phyloP scores from a whole-genome alignment of 2,329 filamentous ascomycete species.

The Elsinoe arachidis region DNA sequence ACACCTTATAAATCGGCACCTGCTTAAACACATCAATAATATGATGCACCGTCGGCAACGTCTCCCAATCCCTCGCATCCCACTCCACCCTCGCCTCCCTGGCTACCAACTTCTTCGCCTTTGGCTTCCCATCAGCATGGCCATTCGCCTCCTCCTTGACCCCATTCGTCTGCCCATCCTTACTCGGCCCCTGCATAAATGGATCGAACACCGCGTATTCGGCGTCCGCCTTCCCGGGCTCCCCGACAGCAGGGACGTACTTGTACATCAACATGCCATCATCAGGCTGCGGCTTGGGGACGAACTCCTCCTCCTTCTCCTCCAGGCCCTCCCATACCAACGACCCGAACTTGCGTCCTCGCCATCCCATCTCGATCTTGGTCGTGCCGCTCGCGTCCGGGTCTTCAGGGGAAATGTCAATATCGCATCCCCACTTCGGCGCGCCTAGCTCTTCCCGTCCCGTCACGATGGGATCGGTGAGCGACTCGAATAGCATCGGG shows the following conservation, averaged over 20 bases:
- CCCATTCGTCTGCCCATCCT: slow-evolving; percentile 20
- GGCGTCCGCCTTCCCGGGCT: slow-evolving; percentile 44
- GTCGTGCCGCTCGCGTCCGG: slow-evolving; percentile 14
- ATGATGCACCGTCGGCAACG: slow-evolving; percentile 53
- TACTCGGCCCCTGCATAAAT: slow-evolving; percentile 25
- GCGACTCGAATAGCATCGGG: slow-evolving; percentile 48
- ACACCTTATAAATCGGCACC: slow-evolving; percentile 49
- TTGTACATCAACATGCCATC: slow-evolving; percentile 47
- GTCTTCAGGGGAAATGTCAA: slow-evolving; percentile 18
- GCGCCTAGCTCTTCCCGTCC: slow-evolving; percentile 53
- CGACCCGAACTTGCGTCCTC: slow-evolving; percentile 27
- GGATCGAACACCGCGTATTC: slow-evolving; percentile 44
- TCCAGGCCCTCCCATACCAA: slow-evolving; percentile 24
- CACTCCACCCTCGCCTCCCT: slow-evolving; percentile 40
- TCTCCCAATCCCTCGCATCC: slow-evolving; percentile 44
- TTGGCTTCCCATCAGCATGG: slow-evolving; percentile 1
- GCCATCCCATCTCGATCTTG: slow-evolving; percentile 25
- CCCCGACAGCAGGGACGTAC: slow-evolving; percentile 49
- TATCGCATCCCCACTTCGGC: slow-evolving; percentile 37
- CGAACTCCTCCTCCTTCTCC: slow-evolving; percentile 13
- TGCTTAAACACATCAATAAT: slow-evolving; percentile 45
- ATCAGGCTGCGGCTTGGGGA: slow-evolving; percentile 26
- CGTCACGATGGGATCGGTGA: slow-evolving; percentile 50
- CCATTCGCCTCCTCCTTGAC: background rate
- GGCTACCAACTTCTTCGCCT: slow-evolving; percentile 29